phyloP scores from a whole-genome alignment of 345 rosid genomes.

The Lepidium africanum region DNA sequence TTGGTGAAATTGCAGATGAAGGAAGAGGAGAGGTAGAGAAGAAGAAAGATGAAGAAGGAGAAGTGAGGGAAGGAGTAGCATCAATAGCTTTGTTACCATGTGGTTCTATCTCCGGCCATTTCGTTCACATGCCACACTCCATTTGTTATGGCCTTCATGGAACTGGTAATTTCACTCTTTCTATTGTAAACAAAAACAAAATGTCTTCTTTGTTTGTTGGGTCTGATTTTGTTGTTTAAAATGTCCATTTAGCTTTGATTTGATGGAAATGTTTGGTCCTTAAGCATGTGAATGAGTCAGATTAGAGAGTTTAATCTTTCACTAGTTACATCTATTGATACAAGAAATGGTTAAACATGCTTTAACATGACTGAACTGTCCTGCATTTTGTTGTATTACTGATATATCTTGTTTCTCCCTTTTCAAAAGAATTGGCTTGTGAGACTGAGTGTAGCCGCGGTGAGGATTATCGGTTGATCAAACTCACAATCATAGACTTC shows the following conservation, averaged over 20 bases:
- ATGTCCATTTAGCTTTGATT: neutral
- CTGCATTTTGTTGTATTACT: neutral
- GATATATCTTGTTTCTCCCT: neutral
- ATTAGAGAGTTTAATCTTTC: neutral
- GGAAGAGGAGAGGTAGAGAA: constrained; percentile 26
- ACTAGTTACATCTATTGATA: neutral
- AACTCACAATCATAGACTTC: constrained; percentile 74
- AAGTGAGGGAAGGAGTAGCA: constrained; percentile 77
- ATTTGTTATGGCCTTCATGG: constrained; percentile 90
- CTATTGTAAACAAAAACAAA: neutral
- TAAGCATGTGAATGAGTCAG: neutral
- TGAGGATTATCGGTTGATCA: constrained; percentile 83
- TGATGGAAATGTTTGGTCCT: neutral
- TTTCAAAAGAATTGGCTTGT: constrained; percentile 60
- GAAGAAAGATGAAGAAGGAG: constrained; percentile 17
- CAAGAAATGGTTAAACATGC: neutral
- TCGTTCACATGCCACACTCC: constrained; percentile 72
- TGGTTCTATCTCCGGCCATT: constrained; percentile 91
- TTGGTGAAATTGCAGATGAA: constrained; percentile 16
- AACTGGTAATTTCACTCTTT: constrained; percentile 39
- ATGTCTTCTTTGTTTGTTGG: neutral
- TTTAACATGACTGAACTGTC: neutral
- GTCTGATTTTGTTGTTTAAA: neutral
- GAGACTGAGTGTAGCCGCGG: constrained; percentile 96
- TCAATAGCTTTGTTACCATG: constrained; percentile 72